These are phyloP conservation scores for Suillus spraguei DNA, from an alignment of 768 basidiomycete species.

Conservation along the genomic window DNA sequence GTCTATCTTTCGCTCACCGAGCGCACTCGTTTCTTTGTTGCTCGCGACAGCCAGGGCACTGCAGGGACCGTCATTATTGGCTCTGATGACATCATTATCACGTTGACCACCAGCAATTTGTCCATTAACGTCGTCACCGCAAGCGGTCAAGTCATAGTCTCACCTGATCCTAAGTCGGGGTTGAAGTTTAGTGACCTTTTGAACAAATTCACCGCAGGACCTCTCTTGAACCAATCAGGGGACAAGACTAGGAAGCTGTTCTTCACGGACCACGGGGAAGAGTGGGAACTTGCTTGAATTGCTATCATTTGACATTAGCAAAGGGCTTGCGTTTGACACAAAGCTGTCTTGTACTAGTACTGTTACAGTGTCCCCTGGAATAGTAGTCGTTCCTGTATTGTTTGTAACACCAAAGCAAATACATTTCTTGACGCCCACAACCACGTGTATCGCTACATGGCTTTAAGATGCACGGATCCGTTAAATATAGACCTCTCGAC, in stretches of 20 bases:
- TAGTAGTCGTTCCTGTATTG: no score
- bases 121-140: not conserved
- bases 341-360: no score
- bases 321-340: not conserved
- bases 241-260: not conserved
- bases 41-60: no score
- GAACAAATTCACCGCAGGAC: not conserved
- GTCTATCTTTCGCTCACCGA: no score
- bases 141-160: not conserved
- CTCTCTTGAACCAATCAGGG: not conserved
- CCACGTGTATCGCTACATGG: no score
- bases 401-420: no score
- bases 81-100: not conserved
- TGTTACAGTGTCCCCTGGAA: no score
- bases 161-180: not conserved
- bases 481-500: no score
- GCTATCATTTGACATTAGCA: not conserved
- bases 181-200: not conserved
- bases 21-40: no score
- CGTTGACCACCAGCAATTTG: not conserved
- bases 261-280: not conserved
- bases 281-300: not conserved
- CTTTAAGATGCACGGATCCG: no score
- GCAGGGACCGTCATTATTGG: no score
- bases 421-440: not conserved